Evolutionary conservation across 805 yeast genomes (phyloP), one percentile per base, ranked within the genome.

Genomic region (Zygotorulaspora sp.): DNA sequence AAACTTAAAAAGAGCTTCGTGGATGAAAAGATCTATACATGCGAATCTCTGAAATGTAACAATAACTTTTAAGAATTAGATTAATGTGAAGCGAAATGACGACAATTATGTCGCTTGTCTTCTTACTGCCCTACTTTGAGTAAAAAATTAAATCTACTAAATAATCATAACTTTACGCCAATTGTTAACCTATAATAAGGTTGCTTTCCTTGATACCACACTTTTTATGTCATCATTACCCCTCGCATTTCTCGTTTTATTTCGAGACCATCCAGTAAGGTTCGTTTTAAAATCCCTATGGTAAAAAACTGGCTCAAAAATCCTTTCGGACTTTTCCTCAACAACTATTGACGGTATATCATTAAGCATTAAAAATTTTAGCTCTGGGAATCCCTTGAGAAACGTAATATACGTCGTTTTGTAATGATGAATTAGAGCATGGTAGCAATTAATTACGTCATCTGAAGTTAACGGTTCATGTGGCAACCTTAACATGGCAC

Each of bases 281-380:
- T 65, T 63, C 4, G 67, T 56, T 20, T 39, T 40, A 25, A 49
- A 66, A 6, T 57, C 61, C 3, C 49, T 43, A 32, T 56, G 62
- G 33, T 60, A 66, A 37, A 66, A 66, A 7, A 65, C 48, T 9
- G 70, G 70, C 13, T 57, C 57, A 25, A 65, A 59, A 4, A 56
- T 50, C 35, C 61, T 52, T 26, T 53, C 55, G 7, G 44, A 44
- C 18, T 54, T 39, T 36, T 55, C 57, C 19, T 55, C 54, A 6
- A 57, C 38, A 3, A 63, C 51, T n/a, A 60, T 45, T 3, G 64
- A 53, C 12, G 70, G 61, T 10, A 65, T 57, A 37, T 66, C 70
- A 39, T 66, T 67, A 30, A 67, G 40, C 41, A 66, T 67, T 39
- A 68, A 41, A 36, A 64, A 67, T 35, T 64, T 53, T 32, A 68